Evolutionary conservation across 179 eudicot species (phyloP).

Genomic region (Silene vulgaris): DNA sequence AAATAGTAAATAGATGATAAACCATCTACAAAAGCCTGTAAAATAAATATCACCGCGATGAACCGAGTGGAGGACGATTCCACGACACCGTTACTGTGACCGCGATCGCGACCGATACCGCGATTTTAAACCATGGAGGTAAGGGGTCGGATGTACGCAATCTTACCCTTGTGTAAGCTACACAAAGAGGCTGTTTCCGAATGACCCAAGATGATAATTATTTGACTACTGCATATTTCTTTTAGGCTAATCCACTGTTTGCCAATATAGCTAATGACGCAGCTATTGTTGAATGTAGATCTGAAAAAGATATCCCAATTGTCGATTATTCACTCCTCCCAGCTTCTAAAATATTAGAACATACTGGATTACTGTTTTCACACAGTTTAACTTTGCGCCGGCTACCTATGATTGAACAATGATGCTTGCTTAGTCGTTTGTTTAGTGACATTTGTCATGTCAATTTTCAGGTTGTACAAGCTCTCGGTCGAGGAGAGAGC

Average conservation of each 20-base stretch:
- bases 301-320: not conserved
- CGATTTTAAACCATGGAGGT: no score
- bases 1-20: no score
- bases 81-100: no score
- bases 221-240: not conserved
- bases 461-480: constrained; percentile 58
- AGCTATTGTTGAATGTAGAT: not conserved
- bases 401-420: constrained; percentile 5
- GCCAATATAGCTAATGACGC: not conserved
- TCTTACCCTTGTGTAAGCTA: no score
- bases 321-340: not conserved
- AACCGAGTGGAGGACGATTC: no score
- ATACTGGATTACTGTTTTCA: not conserved
- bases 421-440: not conserved
- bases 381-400: not conserved
- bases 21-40: no score
- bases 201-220: no score
- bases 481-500: constrained; percentile 81
- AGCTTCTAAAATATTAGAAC: not conserved
- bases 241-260: not conserved
- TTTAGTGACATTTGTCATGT: constrained; percentile 6
- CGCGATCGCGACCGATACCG: no score
- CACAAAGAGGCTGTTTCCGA: no score
- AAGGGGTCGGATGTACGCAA: no score
- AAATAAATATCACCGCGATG: no score